Conservation (phyloP, 2,329 filamentous ascomycete genomes). For the Aspergillus transmontanensis region DNA sequence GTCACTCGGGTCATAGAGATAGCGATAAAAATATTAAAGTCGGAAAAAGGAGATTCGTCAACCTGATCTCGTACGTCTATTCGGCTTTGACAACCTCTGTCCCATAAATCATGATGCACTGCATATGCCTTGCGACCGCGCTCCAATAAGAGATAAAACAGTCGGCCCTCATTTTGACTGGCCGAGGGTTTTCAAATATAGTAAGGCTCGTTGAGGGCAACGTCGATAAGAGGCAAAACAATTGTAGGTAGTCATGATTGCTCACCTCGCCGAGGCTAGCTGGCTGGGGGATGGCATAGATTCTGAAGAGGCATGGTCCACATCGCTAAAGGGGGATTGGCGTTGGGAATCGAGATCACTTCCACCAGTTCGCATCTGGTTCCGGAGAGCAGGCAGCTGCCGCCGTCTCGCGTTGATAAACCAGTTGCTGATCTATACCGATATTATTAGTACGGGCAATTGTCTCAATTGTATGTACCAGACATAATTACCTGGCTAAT, state of each 20-base stretch:
- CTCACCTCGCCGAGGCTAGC: conserved; percentile 7
- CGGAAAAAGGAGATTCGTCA: conserved; percentile 12
- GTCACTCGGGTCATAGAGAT: conserved; percentile 22
- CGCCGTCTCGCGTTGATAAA: conserved; percentile 55
- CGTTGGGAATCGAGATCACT: conserved; percentile 32
- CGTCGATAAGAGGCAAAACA: not conserved
- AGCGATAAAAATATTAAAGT: conserved; percentile 4
- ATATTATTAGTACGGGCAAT: conserved; percentile 1
- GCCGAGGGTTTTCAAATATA: not conserved
- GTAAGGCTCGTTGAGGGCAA: not conserved
- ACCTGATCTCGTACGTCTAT: conserved; percentile 18
- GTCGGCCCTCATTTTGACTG: not conserved
- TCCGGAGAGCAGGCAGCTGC: conserved; percentile 50
- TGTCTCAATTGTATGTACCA: too few relatives aligned
- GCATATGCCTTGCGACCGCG: conserved; percentile 13
- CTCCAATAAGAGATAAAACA: not conserved
- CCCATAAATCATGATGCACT: conserved; percentile 20
- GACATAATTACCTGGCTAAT: conserved; percentile 61
- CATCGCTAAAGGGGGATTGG: conserved; percentile 40
- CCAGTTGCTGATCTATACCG: conserved; percentile 54
- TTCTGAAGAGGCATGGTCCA: conserved; percentile 32
- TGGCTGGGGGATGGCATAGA: conserved; percentile 33
- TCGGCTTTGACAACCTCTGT: conserved; percentile 6
- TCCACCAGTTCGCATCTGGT: conserved; percentile 42
- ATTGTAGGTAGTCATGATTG: not conserved